Conservation (phyloP, 805 yeast species). For the Teunomyces barrocoloradensis region DNA sequence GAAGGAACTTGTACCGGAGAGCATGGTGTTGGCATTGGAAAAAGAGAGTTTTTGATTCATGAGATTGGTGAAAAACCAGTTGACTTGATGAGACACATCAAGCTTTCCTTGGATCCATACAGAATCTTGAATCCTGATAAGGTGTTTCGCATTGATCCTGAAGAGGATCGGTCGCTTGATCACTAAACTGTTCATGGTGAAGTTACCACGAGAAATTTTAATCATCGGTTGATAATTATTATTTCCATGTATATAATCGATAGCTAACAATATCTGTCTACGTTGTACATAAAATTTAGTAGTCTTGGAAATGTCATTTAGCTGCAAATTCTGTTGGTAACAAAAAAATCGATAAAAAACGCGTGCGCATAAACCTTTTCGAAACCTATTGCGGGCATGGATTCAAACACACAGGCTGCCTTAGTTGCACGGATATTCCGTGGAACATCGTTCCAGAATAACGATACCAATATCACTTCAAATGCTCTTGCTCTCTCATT, state of each 20-base stretch:
- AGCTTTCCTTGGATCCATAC: constrained; percentile 19
- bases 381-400: not conserved
- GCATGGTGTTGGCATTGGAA: constrained; percentile 25
- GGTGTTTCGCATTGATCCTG: constrained; percentile 19
- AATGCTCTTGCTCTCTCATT: constrained; percentile 49
- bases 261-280: no score
- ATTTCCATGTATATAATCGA: no score
- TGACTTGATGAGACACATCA: constrained; percentile 21
- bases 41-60: constrained; percentile 17
- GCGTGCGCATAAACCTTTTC: not conserved
- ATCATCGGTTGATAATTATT: no score
- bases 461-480: constrained; percentile 46
- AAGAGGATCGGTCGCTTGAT: constrained; percentile 9
- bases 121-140: constrained; percentile 23
- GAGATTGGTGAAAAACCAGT: constrained; percentile 19
- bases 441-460: constrained; percentile 47
- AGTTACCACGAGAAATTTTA: not conserved
- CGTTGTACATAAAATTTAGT: no score
- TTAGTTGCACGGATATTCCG: constrained; percentile 54
- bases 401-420: constrained; percentile 4
- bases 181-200: not conserved
- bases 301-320: no score
- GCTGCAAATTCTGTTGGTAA: no score
- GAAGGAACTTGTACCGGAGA: constrained; percentile 26
- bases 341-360: not conserved